Evolutionary conservation across 345 rosid species (phyloP), one percentile per base, ranked within the genome.

Genomic region (Brassica nigra): DNA sequence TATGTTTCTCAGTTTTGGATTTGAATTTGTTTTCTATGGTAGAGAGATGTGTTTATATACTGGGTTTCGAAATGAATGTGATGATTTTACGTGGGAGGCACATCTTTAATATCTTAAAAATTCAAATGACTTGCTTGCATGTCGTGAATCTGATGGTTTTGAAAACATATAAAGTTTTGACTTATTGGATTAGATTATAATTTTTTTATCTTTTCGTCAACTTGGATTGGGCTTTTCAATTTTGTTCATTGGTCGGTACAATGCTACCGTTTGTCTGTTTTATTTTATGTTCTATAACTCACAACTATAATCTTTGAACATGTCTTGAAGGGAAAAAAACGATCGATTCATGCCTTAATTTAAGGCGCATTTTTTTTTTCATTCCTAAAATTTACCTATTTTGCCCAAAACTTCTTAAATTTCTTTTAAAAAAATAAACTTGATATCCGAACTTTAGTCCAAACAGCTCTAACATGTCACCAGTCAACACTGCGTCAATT

Each of bases 11-110:
- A 15, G 34, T 64, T 73, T 20, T 27, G 36, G 61, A 10, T 49
- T 68, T 47, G 78, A 15, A n/a, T 70, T 70, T 57, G 52, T 67
- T 54, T 80, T 74, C 47, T 78, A 36, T 74, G 71, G 58, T 78
- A 33, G 70, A 70, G 80, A 62, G 61, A 55, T 75, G 70, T 80
- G 49, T 74, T 59, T 80, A 52, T 79, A 79, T 74, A 69, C 54
- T 62, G 49, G 37, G 61, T 80, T 75, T 29, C 31, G 61, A 23
- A 62, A 52, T n/a, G 6, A 18, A 28, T 74, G 79, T 49, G 71
- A 74, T 74, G 72, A 52, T 75, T 62, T 62, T 80, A 75, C 83
- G 80, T 80, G 83, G 76, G 83, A 75, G 33, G 63, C 83, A 70
- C 76, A 75, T 7, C 76, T 75, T 75, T 31, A 70, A 10, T 6